Conservation (phyloP, 1,284 basidiomycete species). For the Coniophora puteana region DNA sequence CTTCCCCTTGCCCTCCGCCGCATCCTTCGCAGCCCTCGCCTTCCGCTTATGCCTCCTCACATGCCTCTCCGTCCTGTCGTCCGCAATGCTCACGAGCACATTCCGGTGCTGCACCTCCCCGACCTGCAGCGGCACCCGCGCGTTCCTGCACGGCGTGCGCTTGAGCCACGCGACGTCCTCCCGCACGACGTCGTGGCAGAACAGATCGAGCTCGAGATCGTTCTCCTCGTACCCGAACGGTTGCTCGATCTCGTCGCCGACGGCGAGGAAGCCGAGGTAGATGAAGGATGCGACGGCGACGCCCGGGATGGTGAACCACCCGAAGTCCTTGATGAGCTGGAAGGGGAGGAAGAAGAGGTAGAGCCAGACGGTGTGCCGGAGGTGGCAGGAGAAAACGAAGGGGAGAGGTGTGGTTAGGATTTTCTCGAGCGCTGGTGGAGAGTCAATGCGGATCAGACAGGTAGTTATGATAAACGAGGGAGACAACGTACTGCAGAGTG, state of each 20-base stretch:
- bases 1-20: no score
- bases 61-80: no score
- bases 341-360: constrained; percentile 69
- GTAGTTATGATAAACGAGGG: constrained; percentile 3
- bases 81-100: no score
- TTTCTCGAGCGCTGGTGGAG: constrained; percentile 61
- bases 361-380: constrained; percentile 54
- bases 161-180: constrained; percentile 49
- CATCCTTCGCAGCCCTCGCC: no score
- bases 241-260: constrained; percentile 67
- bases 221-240: constrained; percentile 58
- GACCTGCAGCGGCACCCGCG: constrained; percentile 31
- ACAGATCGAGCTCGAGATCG: constrained; percentile 61
- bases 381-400: constrained; percentile 38
- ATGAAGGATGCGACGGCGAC: constrained; percentile 61
- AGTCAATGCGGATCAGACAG: not conserved
- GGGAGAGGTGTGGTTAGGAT: constrained; percentile 80
- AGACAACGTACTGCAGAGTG: constrained; percentile 35
- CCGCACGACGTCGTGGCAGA: constrained; percentile 50
- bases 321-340: constrained; percentile 56
- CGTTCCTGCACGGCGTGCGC: constrained; percentile 43
- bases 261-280: constrained; percentile 62
- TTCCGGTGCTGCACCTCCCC: no score
- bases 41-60: no score
- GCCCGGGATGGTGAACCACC: constrained; percentile 57